Base-by-base conservation (phyloP, 108 stramenopile species). In the Nitzschia sp. region DNA sequence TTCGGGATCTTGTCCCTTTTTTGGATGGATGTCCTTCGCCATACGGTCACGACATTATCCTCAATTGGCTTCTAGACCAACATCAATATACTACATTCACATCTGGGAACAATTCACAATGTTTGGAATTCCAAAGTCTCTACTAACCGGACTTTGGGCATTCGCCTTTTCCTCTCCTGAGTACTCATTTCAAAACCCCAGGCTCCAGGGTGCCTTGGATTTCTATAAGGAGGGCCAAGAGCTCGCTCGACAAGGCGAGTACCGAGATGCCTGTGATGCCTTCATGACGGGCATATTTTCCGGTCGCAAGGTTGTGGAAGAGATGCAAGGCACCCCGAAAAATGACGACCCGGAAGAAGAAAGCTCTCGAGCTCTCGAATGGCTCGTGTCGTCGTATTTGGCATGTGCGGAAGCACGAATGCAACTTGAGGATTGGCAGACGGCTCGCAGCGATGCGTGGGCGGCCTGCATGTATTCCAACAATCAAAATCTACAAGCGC, bases 381-480 rank as follows among this genome's bases (percentile, higher is more conserved):
- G 64, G 64, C 15, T 65, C 3, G 30, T 65, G 3, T n/a, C 46
- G 13, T 31, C 28, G 6, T 65, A 49, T 28, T 18, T 65, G 13
- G 25, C 24, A 9, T 38, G 32, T 34, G 9, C 9, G 8, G 15
- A 49, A 3, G 46, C 64, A 8, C 24, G 64, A 65, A 38, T 65
- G 26, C 4, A 27, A 27, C n/a, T 65, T 19, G 64, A 48, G 8
- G 64, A 65, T 65, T 48, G 46, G 46, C 19, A 65, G 6, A 49
- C 46, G 47, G 64, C 64, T 17, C 46, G 64, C 13, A 27, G 35
- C 17, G 64, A 65, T 49, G 64, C 64, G 8, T 65, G 64, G 64
- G 64, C 64, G 11, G 64, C 64, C 24, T 65, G 64, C 49, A 51
- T 27, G 19, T 65, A 23, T 38, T 47, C 64, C 8, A 24, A 65